These are phyloP conservation scores for Rutstroemia sp. DNA, from an alignment of 2,329 filamentous ascomycete species.

Conservation along the genomic window DNA sequence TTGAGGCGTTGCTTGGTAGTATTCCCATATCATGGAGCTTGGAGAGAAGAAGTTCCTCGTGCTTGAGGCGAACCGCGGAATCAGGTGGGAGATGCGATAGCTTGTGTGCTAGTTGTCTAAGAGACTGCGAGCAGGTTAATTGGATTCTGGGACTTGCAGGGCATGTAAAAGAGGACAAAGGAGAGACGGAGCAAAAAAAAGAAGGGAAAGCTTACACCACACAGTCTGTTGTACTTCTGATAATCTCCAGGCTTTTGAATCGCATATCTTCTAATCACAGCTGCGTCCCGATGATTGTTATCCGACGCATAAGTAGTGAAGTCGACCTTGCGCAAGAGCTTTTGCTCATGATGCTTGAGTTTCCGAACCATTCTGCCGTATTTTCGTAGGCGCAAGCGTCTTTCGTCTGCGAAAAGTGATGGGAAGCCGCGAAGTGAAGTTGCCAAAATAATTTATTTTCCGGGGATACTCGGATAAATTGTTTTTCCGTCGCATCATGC, in stretches of 20 bases:
- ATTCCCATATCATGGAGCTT: conserved; percentile 94
- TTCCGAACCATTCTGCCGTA: conserved; percentile 74
- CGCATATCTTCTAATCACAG: conserved; percentile 76
- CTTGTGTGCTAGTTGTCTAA: conserved; percentile 83
- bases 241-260: conserved; percentile 89
- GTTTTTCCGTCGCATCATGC: neutral
- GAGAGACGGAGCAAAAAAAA: neutral
- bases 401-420: no score
- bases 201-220: conserved; percentile 47
- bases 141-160: neutral
- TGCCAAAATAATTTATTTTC: neutral
- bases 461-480: neutral
- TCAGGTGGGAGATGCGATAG: conserved; percentile 76
- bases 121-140: conserved; percentile 45
- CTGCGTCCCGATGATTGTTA: conserved; percentile 74
- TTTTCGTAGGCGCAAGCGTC: neutral
- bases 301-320: conserved; percentile 92
- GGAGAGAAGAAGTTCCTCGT: conserved; percentile 79
- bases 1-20: conserved; percentile 56
- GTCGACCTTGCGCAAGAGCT: conserved; percentile 86
- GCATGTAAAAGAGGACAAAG: neutral
- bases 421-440: neutral
- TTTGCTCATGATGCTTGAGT: conserved; percentile 95
- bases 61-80: conserved; percentile 69
- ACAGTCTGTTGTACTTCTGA: conserved; percentile 57